Evolutionary conservation across 2,329 filamentous ascomycete genomes (phyloP), one percentile per base, ranked within the genome.

Genomic region (Trichoderma semiorbis): DNA sequence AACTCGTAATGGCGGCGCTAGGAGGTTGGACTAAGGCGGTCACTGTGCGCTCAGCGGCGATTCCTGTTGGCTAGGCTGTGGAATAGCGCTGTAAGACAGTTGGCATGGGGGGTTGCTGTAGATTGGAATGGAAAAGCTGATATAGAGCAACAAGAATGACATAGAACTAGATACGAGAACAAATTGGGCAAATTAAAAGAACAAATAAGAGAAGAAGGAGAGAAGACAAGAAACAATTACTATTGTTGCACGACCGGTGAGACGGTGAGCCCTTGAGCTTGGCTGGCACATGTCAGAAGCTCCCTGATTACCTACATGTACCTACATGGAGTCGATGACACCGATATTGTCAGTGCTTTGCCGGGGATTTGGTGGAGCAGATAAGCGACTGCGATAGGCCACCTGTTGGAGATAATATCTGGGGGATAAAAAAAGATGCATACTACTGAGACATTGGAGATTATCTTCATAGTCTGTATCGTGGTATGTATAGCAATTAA

Each of bases 191-290:
- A 21, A 57, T 26, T 10, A 24, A 0, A 32, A 7, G 28, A 34
- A 34, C 21, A 26, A 16, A 30, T 4, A 18, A 3, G 2, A 24
- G 24, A 18, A 21, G 18, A 43, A 11, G 16, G 11, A 67, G 18
- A 34, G 5, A 11, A 67, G 18, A 34, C 3, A 11, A 47, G 28
- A 58, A 24, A 3, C 16, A n/a, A 11, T 24, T 11, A 24, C 2
- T 10, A 7, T 10, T 21, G 21, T 11, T 30, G 43, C 55, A 47
- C 3, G 6, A 14, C 11, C 6, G 28, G 43, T 26, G 63, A 66
- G 58, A 61, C 66, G 66, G 66, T 69, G 66, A 69, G 66, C 10
- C 18, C 14, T 39, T 34, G 36, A 69, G 66, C 39, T 2, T 39
- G 5, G 30, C n/a, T 43, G 16, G 21, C 26, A 68, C 32, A 68